Conservation (phyloP, 768 basidiomycete genomes). For the Amanita jacksonii region DNA sequence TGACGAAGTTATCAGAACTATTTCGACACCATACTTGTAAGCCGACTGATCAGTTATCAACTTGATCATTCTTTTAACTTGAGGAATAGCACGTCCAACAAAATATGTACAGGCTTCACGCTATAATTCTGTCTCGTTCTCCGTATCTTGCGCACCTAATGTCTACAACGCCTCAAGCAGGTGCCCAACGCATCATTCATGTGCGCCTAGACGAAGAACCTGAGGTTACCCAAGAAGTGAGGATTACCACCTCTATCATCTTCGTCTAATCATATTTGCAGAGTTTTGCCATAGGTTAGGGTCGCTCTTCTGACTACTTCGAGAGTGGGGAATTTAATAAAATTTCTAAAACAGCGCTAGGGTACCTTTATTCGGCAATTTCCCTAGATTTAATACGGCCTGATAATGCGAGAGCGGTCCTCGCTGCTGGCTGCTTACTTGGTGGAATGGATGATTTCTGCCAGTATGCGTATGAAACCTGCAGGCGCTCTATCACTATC, state of each 20-base stretch:
- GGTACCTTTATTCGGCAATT: constrained; percentile 70
- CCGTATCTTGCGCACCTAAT: constrained; percentile 84
- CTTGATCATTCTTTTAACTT: constrained; percentile 4
- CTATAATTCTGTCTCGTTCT: constrained; percentile 80
- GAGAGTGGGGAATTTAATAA: no score
- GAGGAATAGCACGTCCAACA: constrained; percentile 57
- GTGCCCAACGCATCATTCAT: constrained; percentile 60
- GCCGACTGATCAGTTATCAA: constrained; percentile 17
- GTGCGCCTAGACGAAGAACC: constrained; percentile 71
- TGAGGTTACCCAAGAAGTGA: constrained; percentile 77
- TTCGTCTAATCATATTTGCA: constrained; percentile 16
- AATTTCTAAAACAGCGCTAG: constrained; percentile 58
- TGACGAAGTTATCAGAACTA: constrained; percentile 48
- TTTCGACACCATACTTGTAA: constrained; percentile 70
- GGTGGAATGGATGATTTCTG: constrained; percentile 85
- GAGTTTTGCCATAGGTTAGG: constrained; percentile 72
- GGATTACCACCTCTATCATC: constrained; percentile 16
- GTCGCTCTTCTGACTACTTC: constrained; percentile 6
- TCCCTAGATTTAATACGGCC: constrained; percentile 61
- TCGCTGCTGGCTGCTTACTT: constrained; percentile 77
- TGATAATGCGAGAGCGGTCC: constrained; percentile 75
- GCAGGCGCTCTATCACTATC: constrained; percentile 65
- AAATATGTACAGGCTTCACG: constrained; percentile 69
- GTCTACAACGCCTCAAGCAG: constrained; percentile 65
- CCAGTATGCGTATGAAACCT: constrained; percentile 67